phyloP scores from a whole-genome alignment of 2,329 filamentous ascomycete species.

The Lecanosticta acicola region DNA sequence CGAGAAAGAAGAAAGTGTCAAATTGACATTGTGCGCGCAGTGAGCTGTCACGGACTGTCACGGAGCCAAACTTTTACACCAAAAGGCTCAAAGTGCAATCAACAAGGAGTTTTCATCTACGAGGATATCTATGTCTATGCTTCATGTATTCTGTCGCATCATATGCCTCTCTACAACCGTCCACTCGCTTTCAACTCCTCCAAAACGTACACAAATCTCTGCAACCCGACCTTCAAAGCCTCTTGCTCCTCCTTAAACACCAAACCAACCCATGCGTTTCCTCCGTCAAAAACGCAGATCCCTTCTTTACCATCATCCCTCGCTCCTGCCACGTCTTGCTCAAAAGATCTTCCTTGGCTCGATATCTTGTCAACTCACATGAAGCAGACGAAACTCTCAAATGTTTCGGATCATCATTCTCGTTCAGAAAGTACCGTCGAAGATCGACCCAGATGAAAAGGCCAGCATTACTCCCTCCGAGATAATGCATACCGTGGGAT shows the following conservation, averaged over 20 bases:
- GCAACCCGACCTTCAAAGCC: neutral
- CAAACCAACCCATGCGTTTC: neutral
- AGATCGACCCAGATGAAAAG: neutral
- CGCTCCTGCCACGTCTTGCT: neutral
- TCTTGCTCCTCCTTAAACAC: neutral
- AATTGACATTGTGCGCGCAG: too few species aligned
- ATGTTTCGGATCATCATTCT: neutral
- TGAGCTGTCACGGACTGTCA: too few species aligned
- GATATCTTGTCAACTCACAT: neutral
- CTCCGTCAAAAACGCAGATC: neutral
- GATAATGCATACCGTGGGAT: neutral
- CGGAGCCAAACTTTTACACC: too few species aligned
- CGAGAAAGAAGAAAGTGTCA: too few species aligned
- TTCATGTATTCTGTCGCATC: too few species aligned
- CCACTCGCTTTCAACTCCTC: neutral
- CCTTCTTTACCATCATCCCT: neutral
- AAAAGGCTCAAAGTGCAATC: too few species aligned
- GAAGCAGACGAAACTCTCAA: neutral
- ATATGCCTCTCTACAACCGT: too few species aligned
- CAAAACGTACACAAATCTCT: neutral
- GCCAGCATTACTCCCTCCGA: neutral
- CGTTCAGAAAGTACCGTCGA: neutral
- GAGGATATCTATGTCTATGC: too few species aligned
- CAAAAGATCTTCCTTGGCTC: neutral
- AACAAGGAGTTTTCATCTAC: too few species aligned